Evolutionary conservation across 192 early-diverging fungal genomes (phyloP).

Genomic region (Entrophospora sp.): DNA sequence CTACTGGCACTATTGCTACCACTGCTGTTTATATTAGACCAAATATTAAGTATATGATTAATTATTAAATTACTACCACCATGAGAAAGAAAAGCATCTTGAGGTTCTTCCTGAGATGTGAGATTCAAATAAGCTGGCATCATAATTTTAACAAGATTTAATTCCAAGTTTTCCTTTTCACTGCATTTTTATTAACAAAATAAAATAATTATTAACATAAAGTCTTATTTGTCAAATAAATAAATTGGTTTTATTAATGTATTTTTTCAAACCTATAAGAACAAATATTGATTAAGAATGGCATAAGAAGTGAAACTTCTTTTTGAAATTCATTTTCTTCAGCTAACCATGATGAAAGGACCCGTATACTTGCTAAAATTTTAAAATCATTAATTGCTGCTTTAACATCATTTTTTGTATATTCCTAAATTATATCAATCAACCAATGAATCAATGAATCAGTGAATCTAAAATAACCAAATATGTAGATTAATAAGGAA

Average conservation of each 20-base stretch:
- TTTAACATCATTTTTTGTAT: neutral
- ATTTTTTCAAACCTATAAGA: neutral
- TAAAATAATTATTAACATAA: neutral
- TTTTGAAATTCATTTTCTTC: constrained; percentile 18
- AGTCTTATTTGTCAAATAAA: neutral
- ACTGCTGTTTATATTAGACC: neutral
- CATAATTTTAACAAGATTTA: neutral
- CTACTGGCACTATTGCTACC: no score
- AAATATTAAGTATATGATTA: neutral
- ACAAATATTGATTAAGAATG: constrained; percentile 3
- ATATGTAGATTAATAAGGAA: neutral
- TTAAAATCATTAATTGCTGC: neutral
- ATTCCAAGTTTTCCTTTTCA: neutral
- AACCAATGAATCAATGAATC: neutral
- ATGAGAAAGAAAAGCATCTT: neutral
- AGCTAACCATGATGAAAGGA: constrained; percentile 2
- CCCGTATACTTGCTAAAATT: constrained; percentile 12
- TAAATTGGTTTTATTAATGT: neutral
- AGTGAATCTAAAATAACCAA: neutral
- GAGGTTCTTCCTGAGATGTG: neutral
- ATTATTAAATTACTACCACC: neutral
- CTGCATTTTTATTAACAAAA: neutral
- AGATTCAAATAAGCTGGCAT: constrained; percentile 5
- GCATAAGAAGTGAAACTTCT: neutral
- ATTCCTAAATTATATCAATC: neutral